Evolutionary conservation across 83 land plant species (phyloP).

Genomic region (Picea mariana): DNA sequence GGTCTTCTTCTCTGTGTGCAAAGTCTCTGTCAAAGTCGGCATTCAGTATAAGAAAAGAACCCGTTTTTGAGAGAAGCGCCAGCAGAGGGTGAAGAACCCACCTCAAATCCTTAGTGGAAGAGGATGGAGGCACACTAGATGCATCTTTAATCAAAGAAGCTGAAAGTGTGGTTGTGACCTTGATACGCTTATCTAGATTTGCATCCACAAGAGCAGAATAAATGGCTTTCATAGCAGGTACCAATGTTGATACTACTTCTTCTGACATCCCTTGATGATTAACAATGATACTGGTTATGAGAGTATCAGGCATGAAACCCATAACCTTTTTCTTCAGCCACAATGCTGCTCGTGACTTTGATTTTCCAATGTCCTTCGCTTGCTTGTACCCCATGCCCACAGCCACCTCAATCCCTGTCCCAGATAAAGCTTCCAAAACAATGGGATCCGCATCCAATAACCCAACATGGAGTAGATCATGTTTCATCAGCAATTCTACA

Average conservation of each 20-base stretch:
- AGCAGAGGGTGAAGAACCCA: conserved; percentile 54
- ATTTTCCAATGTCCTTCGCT: conserved; percentile 62
- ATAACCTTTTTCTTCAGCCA: conserved; percentile 67
- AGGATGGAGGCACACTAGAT: conserved; percentile 77
- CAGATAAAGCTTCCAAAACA: conserved; percentile 62
- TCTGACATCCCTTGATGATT: conserved; percentile 74
- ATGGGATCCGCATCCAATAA: conserved; percentile 69
- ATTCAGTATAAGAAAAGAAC: conserved; percentile 77
- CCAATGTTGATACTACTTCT: conserved; percentile 50
- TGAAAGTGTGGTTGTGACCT: conserved; percentile 76
- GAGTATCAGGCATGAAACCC: conserved; percentile 59
- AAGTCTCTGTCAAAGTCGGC: background rate
- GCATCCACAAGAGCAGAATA: conserved; percentile 56
- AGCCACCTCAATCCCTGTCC: conserved; percentile 62
- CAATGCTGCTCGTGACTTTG: conserved; percentile 64
- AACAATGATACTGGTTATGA: conserved; percentile 64
- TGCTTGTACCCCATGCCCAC: conserved; percentile 72
- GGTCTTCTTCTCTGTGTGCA: background rate
- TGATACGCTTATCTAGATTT: conserved; percentile 49
- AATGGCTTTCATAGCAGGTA: conserved; percentile 71
- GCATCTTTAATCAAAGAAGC: conserved; percentile 66
- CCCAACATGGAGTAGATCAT: conserved; percentile 59
- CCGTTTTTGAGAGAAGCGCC: conserved; percentile 59
- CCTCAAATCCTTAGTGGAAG: conserved; percentile 53
- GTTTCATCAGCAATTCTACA: conserved; percentile 55